phyloP scores from a whole-genome alignment of 2,329 filamentous ascomycete species.

The Zymoseptoria tritici region DNA sequence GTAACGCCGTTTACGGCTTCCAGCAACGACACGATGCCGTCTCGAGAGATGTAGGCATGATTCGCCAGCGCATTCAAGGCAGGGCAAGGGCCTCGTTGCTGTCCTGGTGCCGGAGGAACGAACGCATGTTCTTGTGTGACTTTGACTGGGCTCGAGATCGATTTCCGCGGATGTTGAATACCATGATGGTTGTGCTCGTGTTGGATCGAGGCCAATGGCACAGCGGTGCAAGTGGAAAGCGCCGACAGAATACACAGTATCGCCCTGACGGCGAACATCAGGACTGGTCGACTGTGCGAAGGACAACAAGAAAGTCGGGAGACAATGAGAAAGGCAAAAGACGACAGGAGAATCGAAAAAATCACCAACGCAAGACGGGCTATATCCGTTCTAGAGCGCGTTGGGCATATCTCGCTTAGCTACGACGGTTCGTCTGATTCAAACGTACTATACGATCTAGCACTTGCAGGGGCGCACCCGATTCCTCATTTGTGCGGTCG shows the following conservation, averaged over 20 bases:
- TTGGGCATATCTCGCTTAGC: not conserved
- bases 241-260: not conserved
- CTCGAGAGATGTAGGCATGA: conserved; percentile 15
- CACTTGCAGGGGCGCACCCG: not conserved
- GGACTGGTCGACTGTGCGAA: not conserved
- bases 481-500: not conserved
- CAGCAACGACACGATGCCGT: conserved; percentile 15
- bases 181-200: not conserved
- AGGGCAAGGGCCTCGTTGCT: conserved; percentile 4
- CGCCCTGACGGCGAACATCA: not conserved
- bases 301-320: not conserved
- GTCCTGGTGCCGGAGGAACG: not conserved
- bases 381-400: not conserved
- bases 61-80: conserved; percentile 5
- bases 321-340: not conserved
- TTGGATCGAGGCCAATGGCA: not conserved
- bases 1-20: conserved; percentile 11
- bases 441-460: not conserved
- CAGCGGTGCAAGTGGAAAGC: not conserved
- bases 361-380: not conserved
- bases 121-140: conserved; percentile 4
- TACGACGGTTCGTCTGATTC: not conserved
- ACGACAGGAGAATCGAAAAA: not conserved
- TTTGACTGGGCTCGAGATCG: conserved; percentile 3
- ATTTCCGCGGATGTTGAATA: not conserved